Percentiles rank a stretch among this genome's conserved stretches.
These are phyloP conservation scores for Trypanosoma melophagium DNA, from an alignment of 208 protist species.

Conservation along the genomic window DNA sequence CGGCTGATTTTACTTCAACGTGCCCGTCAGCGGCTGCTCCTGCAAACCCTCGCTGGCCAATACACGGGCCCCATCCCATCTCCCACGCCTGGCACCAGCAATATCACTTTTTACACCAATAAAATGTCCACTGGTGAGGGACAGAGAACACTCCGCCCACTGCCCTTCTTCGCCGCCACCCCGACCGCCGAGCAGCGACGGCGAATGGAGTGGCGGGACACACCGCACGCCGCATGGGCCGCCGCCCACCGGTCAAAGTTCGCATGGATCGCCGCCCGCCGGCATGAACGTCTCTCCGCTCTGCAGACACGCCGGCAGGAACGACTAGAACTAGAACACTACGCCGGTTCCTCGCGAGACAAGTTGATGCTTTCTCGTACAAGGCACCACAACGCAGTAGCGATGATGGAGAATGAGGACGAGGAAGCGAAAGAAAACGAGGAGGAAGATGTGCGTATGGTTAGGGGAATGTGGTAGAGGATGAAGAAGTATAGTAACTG, in stretches of 20 bases:
- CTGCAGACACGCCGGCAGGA: conserved; percentile 24
- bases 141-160: background rate
- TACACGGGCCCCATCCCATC: too few species aligned
- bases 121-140: background rate
- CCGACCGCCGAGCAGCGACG: conserved; percentile 17
- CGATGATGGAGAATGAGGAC: background rate
- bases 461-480: too few species aligned
- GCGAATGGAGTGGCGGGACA: conserved; percentile 27
- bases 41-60: conserved; percentile 32
- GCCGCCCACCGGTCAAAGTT: conserved; percentile 1
- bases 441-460: too few species aligned
- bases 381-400: background rate
- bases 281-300: conserved; percentile 9
- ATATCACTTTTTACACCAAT: too few species aligned
- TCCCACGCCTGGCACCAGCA: too few species aligned
- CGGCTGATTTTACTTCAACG: conserved; percentile 14
- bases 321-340: conserved; percentile 30
- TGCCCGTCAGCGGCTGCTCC: conserved; percentile 1
- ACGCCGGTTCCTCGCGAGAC: conserved; percentile 16
- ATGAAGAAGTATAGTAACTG: too few species aligned
- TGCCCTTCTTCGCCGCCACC: background rate
- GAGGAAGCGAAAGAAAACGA: conserved; percentile 6
- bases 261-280: conserved; percentile 6
- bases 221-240: conserved; percentile 25
- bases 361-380: background rate